Evolutionary conservation across 2,329 filamentous ascomycete species (phyloP), one percentile per base, ranked within the genome.

Genomic region (Drechslera avenae): DNA sequence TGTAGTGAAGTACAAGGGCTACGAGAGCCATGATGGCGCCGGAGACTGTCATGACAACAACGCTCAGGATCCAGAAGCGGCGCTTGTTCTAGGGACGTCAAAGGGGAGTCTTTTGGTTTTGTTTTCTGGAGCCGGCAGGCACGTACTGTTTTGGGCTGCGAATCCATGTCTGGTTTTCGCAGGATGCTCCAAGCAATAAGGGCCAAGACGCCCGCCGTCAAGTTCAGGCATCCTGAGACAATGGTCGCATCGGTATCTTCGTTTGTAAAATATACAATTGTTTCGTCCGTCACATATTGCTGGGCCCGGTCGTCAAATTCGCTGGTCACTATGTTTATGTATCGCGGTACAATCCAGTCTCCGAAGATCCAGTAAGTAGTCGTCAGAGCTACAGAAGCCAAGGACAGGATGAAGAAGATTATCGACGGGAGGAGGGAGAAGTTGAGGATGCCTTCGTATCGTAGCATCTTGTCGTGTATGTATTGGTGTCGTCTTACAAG

Each of bases 281-380:
- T 65, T 18, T 62, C 58, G 35, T 69, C 63, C 33, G 54, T 57
- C 4, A 50, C 54, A 40, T 54, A 62, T 28, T 37, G 51, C 21
- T 58, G 53, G 10, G 53, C 52, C 23, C 64, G 59, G 2, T 61
- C 54, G 35, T 62, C 50, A 44, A 63, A 60, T 9, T 46, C 35
- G 21, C 26, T 39, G 5, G 60, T 63, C 7, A 44, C 51, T 5
- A 66, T 48, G n/a, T 45, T 42, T 2, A 70, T 39, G 28, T 57
- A 62, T 41, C 60, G 49, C 10, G 58, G 50, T 21, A 64, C 50
- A 6, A 71, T 47, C 59, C 63, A 69, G 42, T 71, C 67, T 23
- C 59, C 62, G 8, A 67, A 46, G 26, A 69, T 64, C 66, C 66
- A 71, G 46, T 69, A 71, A 37, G 64, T 57, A 4, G 57, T 59